Evolutionary conservation across 2,329 filamentous ascomycete genomes (phyloP), one percentile per base, ranked within the genome.

Genomic region (Fusarium sp.): DNA sequence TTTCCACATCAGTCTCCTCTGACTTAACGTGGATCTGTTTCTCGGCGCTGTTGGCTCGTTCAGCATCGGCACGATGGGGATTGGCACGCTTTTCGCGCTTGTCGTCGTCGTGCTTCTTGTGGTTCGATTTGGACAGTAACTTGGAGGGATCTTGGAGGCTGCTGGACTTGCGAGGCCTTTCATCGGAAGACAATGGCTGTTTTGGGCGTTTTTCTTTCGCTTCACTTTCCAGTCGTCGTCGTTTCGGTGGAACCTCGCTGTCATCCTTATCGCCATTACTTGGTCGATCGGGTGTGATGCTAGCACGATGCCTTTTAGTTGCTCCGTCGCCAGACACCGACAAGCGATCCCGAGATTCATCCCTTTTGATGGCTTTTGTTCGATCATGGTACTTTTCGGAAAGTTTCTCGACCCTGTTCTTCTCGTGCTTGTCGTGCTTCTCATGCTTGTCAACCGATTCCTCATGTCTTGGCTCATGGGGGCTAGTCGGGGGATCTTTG

Each of bases 331-430:
- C 81, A 9, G 83, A 79, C 44, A 83, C 79, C 10, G 82, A 82
- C 14, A 84, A 74, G 28, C 83, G 80, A 61, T 90, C 88, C 51
- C 83, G 83, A 5, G 86, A 87, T 64, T 88, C 86, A 62, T 90
- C 87, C 57, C 86, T 81, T 73, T 88, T 89, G 14, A 89, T 75
- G 19, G 86, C 84, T 70, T 89, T 88, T 21, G 87, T 85, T 51
- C 86, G 82, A 64, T 89, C 86, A 55, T 87, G 85, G 55, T 87
- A 85, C 59, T 84, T 88, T 62, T 89, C 86, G 2, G 82, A 81
- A 39, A 77, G 64, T 56, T 82, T 74, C 28, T 74, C 72, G 20
- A 56, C 60, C 42, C 61, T 82, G 20, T 79, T 67, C 73, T 85
- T 86, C 24, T 88, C 86, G 9, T 60, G 56, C 19, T 59, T 59